phyloP scores from a whole-genome alignment of 805 yeast genomes.

The Saturnispora besseyi region DNA sequence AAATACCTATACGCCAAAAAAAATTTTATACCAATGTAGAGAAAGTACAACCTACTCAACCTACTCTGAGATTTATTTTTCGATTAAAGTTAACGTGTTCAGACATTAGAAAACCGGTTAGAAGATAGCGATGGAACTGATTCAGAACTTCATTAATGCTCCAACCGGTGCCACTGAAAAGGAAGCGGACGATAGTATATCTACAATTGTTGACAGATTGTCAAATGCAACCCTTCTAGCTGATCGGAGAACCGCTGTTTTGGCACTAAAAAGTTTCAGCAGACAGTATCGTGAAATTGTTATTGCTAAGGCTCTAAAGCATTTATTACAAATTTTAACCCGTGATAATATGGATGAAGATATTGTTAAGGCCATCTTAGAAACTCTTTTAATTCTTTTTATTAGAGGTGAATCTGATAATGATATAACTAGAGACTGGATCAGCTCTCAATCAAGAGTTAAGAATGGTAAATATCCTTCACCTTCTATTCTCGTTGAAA shows the following conservation, averaged over 20 bases:
- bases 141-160: conserved; percentile 29
- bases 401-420: conserved; percentile 55
- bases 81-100: neutral
- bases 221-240: conserved; percentile 71
- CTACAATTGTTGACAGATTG: conserved; percentile 80
- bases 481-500: conserved; percentile 51
- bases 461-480: conserved; percentile 76
- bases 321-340: conserved; percentile 54
- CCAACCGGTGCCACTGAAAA: conserved; percentile 25
- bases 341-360: conserved; percentile 60
- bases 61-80: neutral
- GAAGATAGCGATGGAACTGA: conserved; percentile 22
- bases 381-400: conserved; percentile 74
- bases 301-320: conserved; percentile 75
- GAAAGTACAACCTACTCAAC: neutral
- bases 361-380: conserved; percentile 70
- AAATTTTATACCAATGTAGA: no score
- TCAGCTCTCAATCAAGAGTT: conserved; percentile 62
- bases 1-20: no score
- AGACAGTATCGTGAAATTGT: conserved; percentile 86
- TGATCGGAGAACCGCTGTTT: conserved; percentile 85
- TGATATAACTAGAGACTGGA: conserved; percentile 58
- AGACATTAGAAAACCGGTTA: neutral
- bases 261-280: conserved; percentile 81
- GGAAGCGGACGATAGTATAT: conserved; percentile 68